These are phyloP conservation scores for Phyllosticta citriasiana DNA, from an alignment of 2,329 filamentous ascomycete species.

Conservation along the genomic window DNA sequence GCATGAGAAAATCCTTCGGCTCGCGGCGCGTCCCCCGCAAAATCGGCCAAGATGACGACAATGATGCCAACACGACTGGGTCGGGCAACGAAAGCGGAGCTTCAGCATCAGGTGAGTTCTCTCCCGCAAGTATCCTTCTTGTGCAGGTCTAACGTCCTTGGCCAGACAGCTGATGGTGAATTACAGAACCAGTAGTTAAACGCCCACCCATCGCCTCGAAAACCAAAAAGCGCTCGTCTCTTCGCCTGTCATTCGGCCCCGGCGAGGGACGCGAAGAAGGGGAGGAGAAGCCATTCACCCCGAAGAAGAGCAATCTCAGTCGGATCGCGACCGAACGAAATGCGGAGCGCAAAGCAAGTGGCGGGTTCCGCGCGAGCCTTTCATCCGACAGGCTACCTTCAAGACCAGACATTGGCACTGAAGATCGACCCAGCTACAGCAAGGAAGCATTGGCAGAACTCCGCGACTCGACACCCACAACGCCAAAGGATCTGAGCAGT, in stretches of 20 bases:
- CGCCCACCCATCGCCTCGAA: constrained; percentile 39
- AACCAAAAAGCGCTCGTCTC: constrained; percentile 59
- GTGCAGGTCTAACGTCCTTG: constrained; percentile 9
- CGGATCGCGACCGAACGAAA: constrained; percentile 58
- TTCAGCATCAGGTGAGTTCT: constrained; percentile 33
- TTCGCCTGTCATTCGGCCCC: constrained; percentile 68
- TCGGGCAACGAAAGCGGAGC: constrained; percentile 23
- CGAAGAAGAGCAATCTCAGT: constrained; percentile 54
- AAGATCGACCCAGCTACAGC: constrained; percentile 70
- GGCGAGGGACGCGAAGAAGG: constrained; percentile 46
- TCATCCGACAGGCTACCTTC: constrained; percentile 41
- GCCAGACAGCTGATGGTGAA: constrained; percentile 33
- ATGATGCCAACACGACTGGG: constrained; percentile 19
- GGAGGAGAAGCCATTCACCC: constrained; percentile 48
- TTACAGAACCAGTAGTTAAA: constrained; percentile 42
- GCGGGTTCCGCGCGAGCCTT: constrained; percentile 33
- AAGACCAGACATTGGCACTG: constrained; percentile 26
- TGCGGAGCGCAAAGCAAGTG: constrained; percentile 44
- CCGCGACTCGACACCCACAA: constrained; percentile 74
- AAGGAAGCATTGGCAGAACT: constrained; percentile 80
- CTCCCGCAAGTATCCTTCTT: neutral
- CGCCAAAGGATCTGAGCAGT: constrained; percentile 52
- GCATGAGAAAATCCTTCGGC: constrained; percentile 49
- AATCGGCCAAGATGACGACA: constrained; percentile 57
- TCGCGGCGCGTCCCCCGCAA: constrained; percentile 62